A percentile compares a stretch with the other conserved stretches of the same genome.
These are phyloP conservation scores for Boletus subluridellus DNA, from an alignment of 1,284 basidiomycete species.

Conservation along the genomic window DNA sequence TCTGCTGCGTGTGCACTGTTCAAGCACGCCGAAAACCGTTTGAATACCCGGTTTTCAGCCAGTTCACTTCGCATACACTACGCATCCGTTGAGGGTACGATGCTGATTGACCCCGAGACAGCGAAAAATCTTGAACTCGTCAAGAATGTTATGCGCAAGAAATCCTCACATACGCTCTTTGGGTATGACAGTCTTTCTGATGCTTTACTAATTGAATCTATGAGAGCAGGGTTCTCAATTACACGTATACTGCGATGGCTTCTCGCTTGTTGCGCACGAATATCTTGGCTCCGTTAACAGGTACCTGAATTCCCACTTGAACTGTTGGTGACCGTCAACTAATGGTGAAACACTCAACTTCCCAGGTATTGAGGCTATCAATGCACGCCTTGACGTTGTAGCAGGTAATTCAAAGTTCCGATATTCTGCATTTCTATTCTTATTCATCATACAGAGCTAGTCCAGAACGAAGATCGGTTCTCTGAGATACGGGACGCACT, in stretches of 20 bases:
- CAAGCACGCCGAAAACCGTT: conserved; percentile 66
- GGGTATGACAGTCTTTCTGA: conserved; percentile 49
- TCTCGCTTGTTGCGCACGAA: conserved; percentile 73
- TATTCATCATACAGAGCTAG: conserved; percentile 54
- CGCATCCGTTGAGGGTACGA: conserved; percentile 77
- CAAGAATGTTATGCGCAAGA: conserved; percentile 63
- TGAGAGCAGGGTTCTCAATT: conserved; percentile 58
- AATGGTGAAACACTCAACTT: neutral
- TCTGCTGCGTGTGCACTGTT: conserved; percentile 84
- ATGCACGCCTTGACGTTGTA: conserved; percentile 80
- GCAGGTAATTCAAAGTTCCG: conserved; percentile 50
- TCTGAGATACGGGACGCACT: conserved; percentile 66
- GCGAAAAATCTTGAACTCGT: conserved; percentile 86
- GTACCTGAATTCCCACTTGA: conserved; percentile 36
- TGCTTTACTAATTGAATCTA: neutral
- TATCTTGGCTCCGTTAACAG: conserved; percentile 79
- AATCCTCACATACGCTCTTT: conserved; percentile 65
- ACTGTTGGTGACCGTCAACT: neutral
- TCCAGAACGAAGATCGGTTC: conserved; percentile 73
- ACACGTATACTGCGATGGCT: conserved; percentile 88
- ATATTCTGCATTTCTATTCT: neutral
- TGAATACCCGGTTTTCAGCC: conserved; percentile 67
- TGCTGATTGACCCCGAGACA: conserved; percentile 90
- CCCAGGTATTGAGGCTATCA: conserved; percentile 51
- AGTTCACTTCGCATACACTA: conserved; percentile 79